Evolutionary conservation across 768 basidiomycete genomes (phyloP).

Genomic region (Podaxis sp.): DNA sequence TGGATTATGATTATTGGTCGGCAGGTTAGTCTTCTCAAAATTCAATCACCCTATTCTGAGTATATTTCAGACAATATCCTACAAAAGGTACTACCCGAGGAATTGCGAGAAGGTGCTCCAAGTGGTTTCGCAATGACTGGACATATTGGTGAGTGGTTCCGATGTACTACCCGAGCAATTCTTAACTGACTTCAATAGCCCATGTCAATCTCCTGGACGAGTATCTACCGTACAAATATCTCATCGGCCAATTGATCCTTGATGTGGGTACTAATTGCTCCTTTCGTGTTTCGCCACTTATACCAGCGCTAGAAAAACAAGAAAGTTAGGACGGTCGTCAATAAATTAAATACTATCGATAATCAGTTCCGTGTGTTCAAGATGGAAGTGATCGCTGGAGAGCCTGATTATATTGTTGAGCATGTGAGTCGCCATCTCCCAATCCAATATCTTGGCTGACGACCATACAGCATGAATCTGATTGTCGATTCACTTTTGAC

Average conservation of each 20-base stretch:
- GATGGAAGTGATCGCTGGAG: conserved; percentile 96
- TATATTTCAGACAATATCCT: conserved; percentile 77
- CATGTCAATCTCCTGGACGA: conserved; percentile 90
- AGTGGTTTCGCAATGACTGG: conserved; percentile 86
- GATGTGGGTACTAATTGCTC: conserved; percentile 55
- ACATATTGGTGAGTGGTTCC: conserved; percentile 69
- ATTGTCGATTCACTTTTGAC: conserved; percentile 89
- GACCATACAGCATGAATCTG: conserved; percentile 66
- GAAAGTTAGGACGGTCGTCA: conserved; percentile 83
- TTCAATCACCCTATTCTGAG: not conserved
- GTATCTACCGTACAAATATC: conserved; percentile 86
- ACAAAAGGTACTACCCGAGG: conserved; percentile 75
- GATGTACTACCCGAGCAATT: not conserved
- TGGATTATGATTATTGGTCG: conserved; percentile 89
- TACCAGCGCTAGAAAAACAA: conserved; percentile 72
- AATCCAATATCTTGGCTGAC: conserved; percentile 2
- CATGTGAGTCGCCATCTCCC: conserved; percentile 57
- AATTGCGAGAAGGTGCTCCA: conserved; percentile 75
- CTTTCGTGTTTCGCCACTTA: conserved; percentile 5
- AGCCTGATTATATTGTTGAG: conserved; percentile 81
- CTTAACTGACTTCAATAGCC: conserved; percentile 41
- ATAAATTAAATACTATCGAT: conserved; percentile 88
- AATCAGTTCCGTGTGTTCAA: conserved; percentile 88
- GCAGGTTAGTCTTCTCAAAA: conserved; percentile 48
- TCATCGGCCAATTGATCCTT: conserved; percentile 90